Base-by-base conservation (phyloP, 352 stramenopile genomes). In the Pythium rhizo-oryzae region DNA sequence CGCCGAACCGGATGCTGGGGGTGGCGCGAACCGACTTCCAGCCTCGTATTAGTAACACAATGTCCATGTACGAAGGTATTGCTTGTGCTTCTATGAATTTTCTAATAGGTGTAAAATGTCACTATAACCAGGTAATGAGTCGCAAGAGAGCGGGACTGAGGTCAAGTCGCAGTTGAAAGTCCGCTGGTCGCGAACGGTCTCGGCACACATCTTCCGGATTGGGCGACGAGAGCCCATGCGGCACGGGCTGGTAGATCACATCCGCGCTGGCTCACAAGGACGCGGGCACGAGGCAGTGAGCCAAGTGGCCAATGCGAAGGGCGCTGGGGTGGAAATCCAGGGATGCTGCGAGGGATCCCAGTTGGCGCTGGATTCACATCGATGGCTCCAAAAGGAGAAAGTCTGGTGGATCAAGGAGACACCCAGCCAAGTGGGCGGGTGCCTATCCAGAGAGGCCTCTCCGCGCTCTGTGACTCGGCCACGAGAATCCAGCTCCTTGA, bases 11-110 rank as follows among this genome's bases (percentile, higher is more conserved):
- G 9, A 52, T 33, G n/a, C 28, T 9, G 3, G 3, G 28, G 6
- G 28, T 33, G 28, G 28, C 28, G 28, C 11, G 61, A 68, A 68
- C 61, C 33, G 61, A 57, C 61, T 68, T 56, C 55, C 52, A 62
- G 41, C 61, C 61, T 49, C 16, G 15, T 23, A 39, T 62, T 68
- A 68, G 21, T 49, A 41, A 49, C 59, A 33, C 6, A 33, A 33
- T 33, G 28, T 33, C 28, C 28, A 33, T 33, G 28, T 33, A n/a
- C n/a, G n/a, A n/a, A n/a, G n/a, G n/a, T n/a, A n/a, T n/a, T n/a
- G n/a, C n/a, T n/a, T n/a, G n/a, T n/a, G n/a, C n/a, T n/a, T n/a
- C n/a, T n/a, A n/a, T n/a, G n/a, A n/a, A n/a, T n/a, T n/a, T n/a
- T n/a, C n/a, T n/a, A n/a, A n/a, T n/a, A n/a, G n/a, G n/a, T n/a